Evolutionary conservation across 352 stramenopile species (phyloP), one percentile per base, ranked within the genome.

Genomic region (Pythium sukuiense): DNA sequence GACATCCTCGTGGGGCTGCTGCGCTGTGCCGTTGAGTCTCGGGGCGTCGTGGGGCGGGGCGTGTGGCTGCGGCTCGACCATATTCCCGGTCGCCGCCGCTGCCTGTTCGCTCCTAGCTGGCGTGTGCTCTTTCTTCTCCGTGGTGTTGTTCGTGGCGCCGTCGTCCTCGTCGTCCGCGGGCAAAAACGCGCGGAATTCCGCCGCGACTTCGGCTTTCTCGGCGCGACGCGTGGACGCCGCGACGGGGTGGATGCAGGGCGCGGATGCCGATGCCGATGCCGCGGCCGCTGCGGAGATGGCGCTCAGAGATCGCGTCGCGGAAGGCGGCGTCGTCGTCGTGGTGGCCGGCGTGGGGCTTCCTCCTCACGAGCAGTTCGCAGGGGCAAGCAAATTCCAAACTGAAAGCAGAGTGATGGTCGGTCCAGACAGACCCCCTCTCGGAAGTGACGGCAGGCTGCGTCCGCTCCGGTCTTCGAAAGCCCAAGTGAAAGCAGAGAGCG

Each of bases 321-420:
- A 48, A 41, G 37, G 16, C 41, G 60, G 59, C 45, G 66, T 55
- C 24, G 45, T 59, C 30, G 61, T 59, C n/a, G 43, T 33, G 11
- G 55, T 12, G 32, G 32, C 20, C 20, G 20, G 20, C 0, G 20
- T 6, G 50, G 7, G 12, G 54, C 45, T 63, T 65, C 20, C 20
- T 24, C 20, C 20, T n/a, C 30, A 32, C 30, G 33, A 46, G 32
- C 32, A 35, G 45, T 62, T 55, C 65, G 67, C 67, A 69, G 59
- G 61, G 43, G 60, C 48, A 30, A 54, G 67, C 67, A 73, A 73
- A 73, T 73, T 73, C 60, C 46, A 73, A 65, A 73, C 67, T 73
- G 67, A 73, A 69, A 45, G 55, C 20, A 69, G 67, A 73, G 67
- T 73, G 67, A 69, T 73, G 61, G 67, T 72, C 65, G 20, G 20